Percentiles rank a stretch among this genome's conserved stretches.
phyloP scores from a whole-genome alignment of 768 basidiomycete genomes.

The Polyporus arcularius region DNA sequence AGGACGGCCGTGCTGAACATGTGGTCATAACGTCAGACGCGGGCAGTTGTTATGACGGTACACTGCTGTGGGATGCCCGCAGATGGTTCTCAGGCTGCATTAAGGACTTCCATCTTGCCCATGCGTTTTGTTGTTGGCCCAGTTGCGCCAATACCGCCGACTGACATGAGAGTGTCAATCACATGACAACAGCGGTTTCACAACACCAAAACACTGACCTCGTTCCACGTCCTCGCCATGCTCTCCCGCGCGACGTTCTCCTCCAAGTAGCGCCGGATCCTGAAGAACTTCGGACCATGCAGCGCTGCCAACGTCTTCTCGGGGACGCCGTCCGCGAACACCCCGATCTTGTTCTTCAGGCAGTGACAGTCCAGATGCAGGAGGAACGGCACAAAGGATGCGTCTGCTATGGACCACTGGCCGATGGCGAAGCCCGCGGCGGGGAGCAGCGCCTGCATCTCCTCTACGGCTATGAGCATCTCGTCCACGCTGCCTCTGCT shows the following conservation, averaged over 20 bases:
- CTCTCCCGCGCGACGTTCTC: constrained; percentile 20
- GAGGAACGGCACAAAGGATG: constrained; percentile 58
- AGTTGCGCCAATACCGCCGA: no score
- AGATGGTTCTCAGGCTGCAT: no score
- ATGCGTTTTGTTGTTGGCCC: no score
- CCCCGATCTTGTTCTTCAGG: constrained; percentile 54
- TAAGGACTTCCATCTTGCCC: no score
- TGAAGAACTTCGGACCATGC: constrained; percentile 45
- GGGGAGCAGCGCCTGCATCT: constrained; percentile 52
- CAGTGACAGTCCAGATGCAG: constrained; percentile 45
- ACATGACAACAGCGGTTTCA: no score
- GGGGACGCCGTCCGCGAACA: constrained; percentile 48
- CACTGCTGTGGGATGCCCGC: no score
- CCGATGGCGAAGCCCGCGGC: constrained; percentile 44
- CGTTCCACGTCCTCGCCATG: no score
- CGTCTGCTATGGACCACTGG: constrained; percentile 61
- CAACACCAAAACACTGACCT: no score
- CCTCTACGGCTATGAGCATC: constrained; percentile 45
- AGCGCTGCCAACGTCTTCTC: constrained; percentile 43
- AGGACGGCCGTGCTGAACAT: no score
- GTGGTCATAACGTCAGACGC: no score
- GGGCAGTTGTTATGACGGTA: no score
- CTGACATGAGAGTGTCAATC: no score
- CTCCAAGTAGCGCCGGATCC: constrained; percentile 47
- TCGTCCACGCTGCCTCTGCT: constrained; percentile 39